Base-by-base conservation (phyloP, 2,329 filamentous ascomycete species). In the Emericellopsis cladophorae region DNA sequence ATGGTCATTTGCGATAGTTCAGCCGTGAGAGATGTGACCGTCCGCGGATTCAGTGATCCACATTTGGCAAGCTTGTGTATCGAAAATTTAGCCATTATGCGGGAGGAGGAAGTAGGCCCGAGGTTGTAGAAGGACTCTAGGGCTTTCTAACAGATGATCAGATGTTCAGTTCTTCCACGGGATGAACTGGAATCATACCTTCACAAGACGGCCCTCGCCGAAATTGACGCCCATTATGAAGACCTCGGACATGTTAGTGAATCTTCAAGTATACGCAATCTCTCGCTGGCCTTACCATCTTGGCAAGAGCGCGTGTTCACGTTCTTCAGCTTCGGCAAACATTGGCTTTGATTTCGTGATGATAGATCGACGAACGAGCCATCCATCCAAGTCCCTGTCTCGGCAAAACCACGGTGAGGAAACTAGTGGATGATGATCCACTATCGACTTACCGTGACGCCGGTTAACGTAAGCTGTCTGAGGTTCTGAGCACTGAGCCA, bases 1-100 rank as follows among this genome's bases (percentile, higher is more conserved):
- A 96, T 86, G 45, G 84, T 94, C 86, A 98, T 89, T 41, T 79
- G 81, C 14, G 87, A 85, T 33, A 98, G 70, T 54, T 94, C 86
- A 39, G 83, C 83, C 18, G 84, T 92, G 45, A 98, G 70, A 40
- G 84, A 81, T 40, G 86, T 81, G 50, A 95, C 67, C 45, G 87
- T 89, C 58, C 83, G 79, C 44, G 81, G 77, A 36, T 77, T 72
- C 16, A 98, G 66, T 7, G 77, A 72, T 57, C 84, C 84, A 50
- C 96, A 70, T 55, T 80, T 84, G 49, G 85, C 84, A 43, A 76
- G 81, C 24, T 86, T 81, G 65, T 95, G 85, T 57, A 98, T 93
- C 52, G 81, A 81, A 66, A 87, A 82, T 55, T 86, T 89, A 49
- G 92, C 85, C 68, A 96, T 82, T 51, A 98, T 79, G 35, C 80